These are phyloP conservation scores for Stachybotrys chartarum DNA, from an alignment of 2,329 filamentous ascomycete genomes.

Conservation along the genomic window DNA sequence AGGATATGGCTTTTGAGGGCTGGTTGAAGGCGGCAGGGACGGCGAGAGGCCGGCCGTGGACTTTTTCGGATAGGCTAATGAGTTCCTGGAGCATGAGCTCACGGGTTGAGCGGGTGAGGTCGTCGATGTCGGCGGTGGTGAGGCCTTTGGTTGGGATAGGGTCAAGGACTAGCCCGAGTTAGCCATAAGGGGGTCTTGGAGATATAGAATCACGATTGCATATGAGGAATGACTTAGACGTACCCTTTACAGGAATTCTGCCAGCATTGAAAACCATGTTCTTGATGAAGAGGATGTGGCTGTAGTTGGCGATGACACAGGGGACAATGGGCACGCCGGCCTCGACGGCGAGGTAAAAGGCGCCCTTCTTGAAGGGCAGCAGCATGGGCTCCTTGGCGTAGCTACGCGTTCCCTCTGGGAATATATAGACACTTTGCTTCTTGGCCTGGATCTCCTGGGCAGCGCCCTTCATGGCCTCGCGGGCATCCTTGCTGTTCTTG, in stretches of 20 bases:
- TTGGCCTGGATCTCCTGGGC: constrained; percentile 69
- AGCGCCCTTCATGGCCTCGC: constrained; percentile 79
- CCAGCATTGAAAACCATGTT: constrained; percentile 59
- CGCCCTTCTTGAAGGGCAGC: constrained; percentile 97
- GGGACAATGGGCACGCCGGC: constrained; percentile 91
- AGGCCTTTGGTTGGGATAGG: constrained; percentile 72
- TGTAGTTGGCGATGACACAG: constrained; percentile 73
- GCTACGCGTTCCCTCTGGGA: constrained; percentile 87
- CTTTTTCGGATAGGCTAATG: constrained; percentile 43
- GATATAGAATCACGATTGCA: constrained; percentile 1
- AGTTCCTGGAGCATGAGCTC: constrained; percentile 70
- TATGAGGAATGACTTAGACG: constrained; percentile 10
- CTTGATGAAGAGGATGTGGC: constrained; percentile 61
- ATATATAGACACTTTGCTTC: constrained; percentile 75
- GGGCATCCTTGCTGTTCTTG: constrained; percentile 71
- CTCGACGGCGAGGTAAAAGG: constrained; percentile 92
- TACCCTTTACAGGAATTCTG: constrained; percentile 69
- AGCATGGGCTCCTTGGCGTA: constrained; percentile 76
- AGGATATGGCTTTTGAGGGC: constrained; percentile 17
- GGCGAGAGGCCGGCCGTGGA: constrained; percentile 31
- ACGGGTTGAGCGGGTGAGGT: constrained; percentile 58
- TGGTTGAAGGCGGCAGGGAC: constrained; percentile 16
- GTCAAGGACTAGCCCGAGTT: constrained; percentile 50
- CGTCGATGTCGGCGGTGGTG: constrained; percentile 69
- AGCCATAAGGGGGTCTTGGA: neutral